Percentiles rank a stretch among this genome's conserved stretches.
Evolutionary conservation across 2,329 filamentous ascomycete species (phyloP).

Genomic region (Botrytis fragariae): DNA sequence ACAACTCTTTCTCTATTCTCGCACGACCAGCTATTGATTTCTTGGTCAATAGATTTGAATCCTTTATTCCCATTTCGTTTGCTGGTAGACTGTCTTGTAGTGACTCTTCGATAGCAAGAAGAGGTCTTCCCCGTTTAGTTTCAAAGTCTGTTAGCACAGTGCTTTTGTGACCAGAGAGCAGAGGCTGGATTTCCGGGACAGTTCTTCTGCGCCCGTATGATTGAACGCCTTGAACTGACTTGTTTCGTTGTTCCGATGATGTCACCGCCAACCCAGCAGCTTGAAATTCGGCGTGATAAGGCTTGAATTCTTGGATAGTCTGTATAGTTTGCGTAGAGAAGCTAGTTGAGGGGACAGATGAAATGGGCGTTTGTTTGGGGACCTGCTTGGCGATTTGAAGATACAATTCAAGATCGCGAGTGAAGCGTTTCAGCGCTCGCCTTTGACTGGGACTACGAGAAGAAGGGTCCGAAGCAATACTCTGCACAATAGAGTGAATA

Average conservation of each 20-base stretch:
- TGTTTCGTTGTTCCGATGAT: conserved; percentile 45
- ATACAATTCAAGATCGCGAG: conserved; percentile 45
- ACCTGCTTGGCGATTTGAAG: conserved; percentile 41
- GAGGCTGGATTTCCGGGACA: conserved; percentile 16
- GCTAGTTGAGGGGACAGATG: conserved; percentile 32
- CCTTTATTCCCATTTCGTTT: conserved; percentile 24
- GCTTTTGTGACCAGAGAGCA: background rate
- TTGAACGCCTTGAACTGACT: background rate
- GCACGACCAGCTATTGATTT: background rate
- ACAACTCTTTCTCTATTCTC: background rate
- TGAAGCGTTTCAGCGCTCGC: conserved; percentile 44
- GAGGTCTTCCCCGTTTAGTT: background rate
- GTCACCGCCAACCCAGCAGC: conserved; percentile 56
- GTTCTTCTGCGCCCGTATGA: conserved; percentile 8
- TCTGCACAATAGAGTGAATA: conserved; percentile 26
- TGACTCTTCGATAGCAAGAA: background rate
- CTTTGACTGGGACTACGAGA: conserved; percentile 47
- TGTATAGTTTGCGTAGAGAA: conserved; percentile 50
- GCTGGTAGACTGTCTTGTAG: conserved; percentile 25
- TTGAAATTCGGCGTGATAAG: conserved; percentile 53
- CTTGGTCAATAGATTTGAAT: conserved; percentile 13
- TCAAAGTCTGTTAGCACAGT: background rate
- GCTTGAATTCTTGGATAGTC: conserved; percentile 53
- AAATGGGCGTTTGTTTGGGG: conserved; percentile 40
- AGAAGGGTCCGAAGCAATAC: conserved; percentile 26